Conservation (phyloP, 108 stramenopile species). For the Asterionellopsis glacialis region DNA sequence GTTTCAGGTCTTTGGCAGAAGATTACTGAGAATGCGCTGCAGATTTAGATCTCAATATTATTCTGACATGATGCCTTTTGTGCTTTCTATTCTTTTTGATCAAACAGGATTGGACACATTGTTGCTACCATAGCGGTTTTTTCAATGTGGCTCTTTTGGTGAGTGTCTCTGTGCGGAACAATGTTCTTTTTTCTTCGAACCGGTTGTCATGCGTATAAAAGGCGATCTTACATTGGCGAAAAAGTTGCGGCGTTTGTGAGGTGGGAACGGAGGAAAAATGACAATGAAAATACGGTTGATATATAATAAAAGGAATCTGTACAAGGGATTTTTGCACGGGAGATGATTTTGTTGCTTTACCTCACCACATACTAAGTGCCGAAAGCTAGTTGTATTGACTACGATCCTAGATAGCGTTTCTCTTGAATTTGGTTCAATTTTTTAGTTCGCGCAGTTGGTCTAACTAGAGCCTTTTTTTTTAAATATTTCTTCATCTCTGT, state of each 20-base stretch:
- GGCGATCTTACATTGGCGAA: no score
- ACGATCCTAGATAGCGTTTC: background rate
- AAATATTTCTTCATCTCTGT: background rate
- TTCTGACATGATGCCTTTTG: no score
- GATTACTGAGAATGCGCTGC: no score
- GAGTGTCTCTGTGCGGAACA: slow-evolving; percentile 9
- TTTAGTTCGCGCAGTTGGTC: background rate
- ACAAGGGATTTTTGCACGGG: no score
- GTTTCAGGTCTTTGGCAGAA: no score
- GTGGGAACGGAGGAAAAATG: background rate
- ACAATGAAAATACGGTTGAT: background rate
- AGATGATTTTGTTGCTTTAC: no score
- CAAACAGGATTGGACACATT: slow-evolving; percentile 69
- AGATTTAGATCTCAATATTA: no score
- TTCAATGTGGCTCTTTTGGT: slow-evolving; percentile 86
- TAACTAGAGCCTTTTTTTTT: background rate
- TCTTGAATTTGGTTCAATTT: background rate
- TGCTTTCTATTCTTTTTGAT: background rate
- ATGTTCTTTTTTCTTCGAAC: background rate
- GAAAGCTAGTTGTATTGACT: no score
- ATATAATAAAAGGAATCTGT: no score
- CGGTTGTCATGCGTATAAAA: no score
- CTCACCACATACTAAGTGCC: no score
- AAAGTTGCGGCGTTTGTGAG: background rate
- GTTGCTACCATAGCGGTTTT: slow-evolving; percentile 66